Evolutionary conservation across 2,329 filamentous ascomycete species (phyloP), one percentile per base, ranked within the genome.

Genomic region (Elsinoe necatrix): DNA sequence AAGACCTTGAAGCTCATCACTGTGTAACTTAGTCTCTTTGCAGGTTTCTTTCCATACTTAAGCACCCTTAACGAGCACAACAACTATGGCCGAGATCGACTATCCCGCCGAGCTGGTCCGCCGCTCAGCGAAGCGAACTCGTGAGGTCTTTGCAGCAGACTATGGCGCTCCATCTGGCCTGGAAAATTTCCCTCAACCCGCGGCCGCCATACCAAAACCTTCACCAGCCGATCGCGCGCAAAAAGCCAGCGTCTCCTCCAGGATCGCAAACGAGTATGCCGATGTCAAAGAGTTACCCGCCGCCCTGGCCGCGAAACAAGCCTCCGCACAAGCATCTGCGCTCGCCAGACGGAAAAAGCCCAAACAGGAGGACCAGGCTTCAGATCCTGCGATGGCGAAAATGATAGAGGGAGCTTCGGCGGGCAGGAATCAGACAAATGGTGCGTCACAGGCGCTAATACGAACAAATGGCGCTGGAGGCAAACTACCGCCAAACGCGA

Each of bases 301-400:
- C 20, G 82, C 82, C 1, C 78, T 96, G 18, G 87, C 87, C 34
- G 85, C 87, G 20, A 93, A 91, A 68, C 86, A 91, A 70, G 85
- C 86, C 12, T 81, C 77, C 64, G 79, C 80, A 35, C 73, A 75
- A 23, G 71, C 77, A 2, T 75, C 77, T 3, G 74, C 81, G n/a
- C 79, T 78, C 7, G 78, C 80, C 59, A 77, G 83, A 61, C 77
- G 82, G 62, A 87, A 84, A 70, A 81, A 84, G 64, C 75, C 78
- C 34, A 83, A 81, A 69, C 71, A 73, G 16, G 77, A 79, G 60
- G 72, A 75, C 57, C 72, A 79, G 60, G 73, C 77, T 6, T 75
- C 74, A 27, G 75, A 78, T 60, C 70, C 74, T n/a, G 77, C 80
- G 64, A 78, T 85, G 63, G 80, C 80, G 61, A 83, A 83, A 72